Evolutionary conservation across 2,329 filamentous ascomycete genomes (phyloP).

Genomic region (Phaeoacremonium minimum): DNA sequence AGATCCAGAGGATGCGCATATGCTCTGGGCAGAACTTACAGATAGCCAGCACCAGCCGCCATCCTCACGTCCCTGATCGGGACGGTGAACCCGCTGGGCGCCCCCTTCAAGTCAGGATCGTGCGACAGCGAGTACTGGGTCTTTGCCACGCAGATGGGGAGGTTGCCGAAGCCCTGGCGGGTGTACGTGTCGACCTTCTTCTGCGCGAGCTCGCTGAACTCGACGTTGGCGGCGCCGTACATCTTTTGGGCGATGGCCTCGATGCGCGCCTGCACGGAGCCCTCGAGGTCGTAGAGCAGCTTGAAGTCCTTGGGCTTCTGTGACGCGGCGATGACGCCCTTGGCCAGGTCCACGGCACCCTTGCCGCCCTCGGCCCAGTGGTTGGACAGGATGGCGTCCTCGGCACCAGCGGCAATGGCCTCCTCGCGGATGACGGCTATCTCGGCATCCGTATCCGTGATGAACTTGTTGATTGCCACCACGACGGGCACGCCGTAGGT

Average conservation of each 20-base stretch:
- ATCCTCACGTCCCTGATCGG: slow-evolving; percentile 92
- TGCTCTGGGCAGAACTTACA: slow-evolving; percentile 67
- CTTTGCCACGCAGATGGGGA: slow-evolving; percentile 97
- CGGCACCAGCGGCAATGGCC: slow-evolving; percentile 84
- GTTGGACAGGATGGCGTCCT: slow-evolving; percentile 89
- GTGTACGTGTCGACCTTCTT: slow-evolving; percentile 96
- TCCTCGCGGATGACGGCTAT: slow-evolving; percentile 86
- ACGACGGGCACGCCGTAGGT: slow-evolving; percentile 89
- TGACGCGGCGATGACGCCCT: slow-evolving; percentile 78
- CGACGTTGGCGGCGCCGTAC: slow-evolving; percentile 87
- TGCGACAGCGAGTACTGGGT: slow-evolving; percentile 96
- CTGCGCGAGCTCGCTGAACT: slow-evolving; percentile 91
- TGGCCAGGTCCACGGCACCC: slow-evolving; percentile 83
- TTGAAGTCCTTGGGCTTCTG: slow-evolving; percentile 84
- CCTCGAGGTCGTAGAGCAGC: slow-evolving; percentile 77
- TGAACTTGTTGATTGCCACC: slow-evolving; percentile 95
- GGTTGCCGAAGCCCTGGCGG: slow-evolving; percentile 82
- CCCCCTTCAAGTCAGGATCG: slow-evolving; percentile 89
- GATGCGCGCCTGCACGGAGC: slow-evolving; percentile 81
- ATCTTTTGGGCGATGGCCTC: slow-evolving; percentile 86
- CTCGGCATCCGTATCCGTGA: slow-evolving; percentile 90
- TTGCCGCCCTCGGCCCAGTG: slow-evolving; percentile 96
- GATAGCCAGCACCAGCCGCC: slow-evolving; percentile 88
- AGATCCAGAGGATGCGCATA: too few relatives aligned
- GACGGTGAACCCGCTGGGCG: slow-evolving; percentile 88